Conservation (phyloP, 139 green algal species). For the Asterochloris sp. region DNA sequence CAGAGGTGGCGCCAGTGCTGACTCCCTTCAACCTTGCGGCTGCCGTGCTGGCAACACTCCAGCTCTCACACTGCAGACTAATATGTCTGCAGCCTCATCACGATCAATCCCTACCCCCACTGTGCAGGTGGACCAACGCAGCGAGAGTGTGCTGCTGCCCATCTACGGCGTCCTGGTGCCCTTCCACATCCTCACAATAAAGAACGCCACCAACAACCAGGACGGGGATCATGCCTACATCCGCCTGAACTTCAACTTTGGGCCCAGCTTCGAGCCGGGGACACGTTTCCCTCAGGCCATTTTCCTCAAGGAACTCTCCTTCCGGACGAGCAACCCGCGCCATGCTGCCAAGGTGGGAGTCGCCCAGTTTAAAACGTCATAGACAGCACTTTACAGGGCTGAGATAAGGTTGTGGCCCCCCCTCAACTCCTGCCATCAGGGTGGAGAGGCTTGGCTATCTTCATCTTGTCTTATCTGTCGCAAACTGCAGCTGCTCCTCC, state of each 20-base stretch:
- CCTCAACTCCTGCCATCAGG: no score
- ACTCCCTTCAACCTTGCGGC: background rate
- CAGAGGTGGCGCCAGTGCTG: no score
- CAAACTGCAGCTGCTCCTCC: no score
- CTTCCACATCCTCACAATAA: conserved; percentile 96
- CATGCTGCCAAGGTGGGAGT: conserved; percentile 51
- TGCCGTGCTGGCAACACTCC: background rate
- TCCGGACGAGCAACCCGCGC: conserved; percentile 67
- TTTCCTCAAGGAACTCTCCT: conserved; percentile 95
- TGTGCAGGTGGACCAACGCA: conserved; percentile 60
- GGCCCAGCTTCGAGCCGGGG: conserved; percentile 67
- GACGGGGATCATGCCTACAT: conserved; percentile 80
- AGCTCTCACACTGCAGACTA: no score
- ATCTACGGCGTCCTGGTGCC: conserved; percentile 96
- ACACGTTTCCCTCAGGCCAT: conserved; percentile 60
- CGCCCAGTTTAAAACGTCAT: background rate
- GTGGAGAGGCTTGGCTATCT: no score
- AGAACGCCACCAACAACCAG: conserved; percentile 75
- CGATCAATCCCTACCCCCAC: no score
- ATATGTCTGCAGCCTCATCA: no score
- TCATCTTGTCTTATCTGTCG: background rate
- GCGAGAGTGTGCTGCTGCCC: conserved; percentile 90
- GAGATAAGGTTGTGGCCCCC: no score
- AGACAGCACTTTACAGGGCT: background rate
- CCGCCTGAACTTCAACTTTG: conserved; percentile 94